These are phyloP conservation scores for Myxozyma melibiosi DNA, from an alignment of 805 yeast species.

Conservation along the genomic window DNA sequence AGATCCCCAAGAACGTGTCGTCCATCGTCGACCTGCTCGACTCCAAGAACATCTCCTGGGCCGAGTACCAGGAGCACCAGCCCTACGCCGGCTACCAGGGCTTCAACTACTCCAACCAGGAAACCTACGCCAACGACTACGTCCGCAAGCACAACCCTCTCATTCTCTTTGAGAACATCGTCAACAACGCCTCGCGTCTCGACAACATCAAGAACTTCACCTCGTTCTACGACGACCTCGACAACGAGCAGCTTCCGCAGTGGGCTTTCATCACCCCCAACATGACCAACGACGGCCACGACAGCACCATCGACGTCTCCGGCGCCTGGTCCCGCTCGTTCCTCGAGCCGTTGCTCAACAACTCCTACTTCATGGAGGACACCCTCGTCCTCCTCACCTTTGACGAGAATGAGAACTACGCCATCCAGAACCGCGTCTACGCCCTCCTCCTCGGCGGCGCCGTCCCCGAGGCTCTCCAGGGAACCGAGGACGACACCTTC, in stretches of 20 bases:
- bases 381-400: conserved; percentile 53
- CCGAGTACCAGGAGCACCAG: conserved; percentile 55
- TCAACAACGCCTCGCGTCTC: conserved; percentile 44
- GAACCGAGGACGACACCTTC: conserved; percentile 52
- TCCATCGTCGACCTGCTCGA: conserved; percentile 54
- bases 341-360: conserved; percentile 49
- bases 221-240: conserved; percentile 48
- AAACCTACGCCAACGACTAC: conserved; percentile 50
- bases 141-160: conserved; percentile 58
- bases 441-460: conserved; percentile 54
- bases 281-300: conserved; percentile 58
- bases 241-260: conserved; percentile 51
- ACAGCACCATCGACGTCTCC: conserved; percentile 50
- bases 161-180: conserved; percentile 48
- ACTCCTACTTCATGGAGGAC: conserved; percentile 52
- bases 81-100: conserved; percentile 58
- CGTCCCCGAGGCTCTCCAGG: conserved; percentile 47
- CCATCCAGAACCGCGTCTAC: conserved; percentile 50
- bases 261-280: conserved; percentile 58
- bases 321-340: conserved; percentile 52
- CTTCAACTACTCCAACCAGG: conserved; percentile 50
- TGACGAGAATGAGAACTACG: conserved; percentile 52
- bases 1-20: conserved; percentile 52
- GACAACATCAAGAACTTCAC: conserved; percentile 54
- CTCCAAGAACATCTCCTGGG: conserved; percentile 52